Conservation (phyloP, 225 moss, liverwort and hornwort species). For the Physcomitrellopsis africana region DNA sequence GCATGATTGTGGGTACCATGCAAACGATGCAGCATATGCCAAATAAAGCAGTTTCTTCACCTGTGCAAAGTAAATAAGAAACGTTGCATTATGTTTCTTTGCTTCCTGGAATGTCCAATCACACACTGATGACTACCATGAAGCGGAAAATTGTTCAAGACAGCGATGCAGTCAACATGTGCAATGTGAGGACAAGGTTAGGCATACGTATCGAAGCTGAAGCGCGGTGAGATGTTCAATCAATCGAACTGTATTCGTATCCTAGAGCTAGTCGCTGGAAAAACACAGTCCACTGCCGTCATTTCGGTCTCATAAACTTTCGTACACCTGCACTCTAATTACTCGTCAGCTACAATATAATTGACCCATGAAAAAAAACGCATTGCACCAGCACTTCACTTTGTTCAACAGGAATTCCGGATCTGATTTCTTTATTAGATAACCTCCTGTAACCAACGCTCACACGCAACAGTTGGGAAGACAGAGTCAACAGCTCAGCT, state of each 20-base stretch:
- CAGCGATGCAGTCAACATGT: no score
- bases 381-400: constrained; percentile 5
- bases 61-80: no score
- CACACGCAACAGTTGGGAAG: constrained; percentile 29
- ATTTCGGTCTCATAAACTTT: neutral
- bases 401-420: constrained; percentile 17
- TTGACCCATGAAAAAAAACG: neutral
- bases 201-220: no score
- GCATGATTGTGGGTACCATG: no score
- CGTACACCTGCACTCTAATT: neutral
- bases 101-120: no score
- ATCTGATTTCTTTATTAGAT: constrained; percentile 50
- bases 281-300: neutral
- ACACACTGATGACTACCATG: no score
- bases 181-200: no score
- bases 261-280: neutral
- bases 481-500: constrained; percentile 44
- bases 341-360: neutral
- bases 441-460: constrained; percentile 35
- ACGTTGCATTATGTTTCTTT: no score
- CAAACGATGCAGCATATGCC: no score
- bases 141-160: no score
- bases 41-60: no score
- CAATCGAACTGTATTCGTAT: neutral
- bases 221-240: no score